Base-by-base conservation (phyloP, 495 filamentous ascomycete species). In the Bryoglossum gracile region DNA sequence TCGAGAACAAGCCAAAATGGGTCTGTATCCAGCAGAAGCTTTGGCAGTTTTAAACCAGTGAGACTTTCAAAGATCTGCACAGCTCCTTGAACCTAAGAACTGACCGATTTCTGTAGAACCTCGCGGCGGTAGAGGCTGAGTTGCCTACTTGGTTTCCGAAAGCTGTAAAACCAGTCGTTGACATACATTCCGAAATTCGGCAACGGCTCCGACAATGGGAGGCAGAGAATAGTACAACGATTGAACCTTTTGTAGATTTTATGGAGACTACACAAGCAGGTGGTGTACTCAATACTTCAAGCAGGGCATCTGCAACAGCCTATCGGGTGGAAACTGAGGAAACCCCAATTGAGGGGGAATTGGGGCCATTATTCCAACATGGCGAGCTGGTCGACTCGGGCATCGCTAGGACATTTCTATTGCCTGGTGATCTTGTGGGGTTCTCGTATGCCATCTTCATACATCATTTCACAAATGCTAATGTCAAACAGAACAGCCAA, bases 361-460 rank as follows among this genome's bases (percentile, higher is more conserved):
- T 65, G 4, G 63, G 69, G 16, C 44, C 65, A 9, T 14, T 66
- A 25, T 69, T 66, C 37, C 61, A 62, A 46, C 60, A 60, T 19
- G 68, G 68, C 48, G 68, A 68, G 35, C 34, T 69, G 13, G 60
- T 64, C 13, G 67, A 75, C 55, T 47, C 63, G 43, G 50, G 57
- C 11, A 38, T 47, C n/a, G 40, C 39, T 18, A 54, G 59, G 6
- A 37, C 46, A 1, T 72, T 70, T 40, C 64, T 92, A 11, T 65
- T 78, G 23, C 73, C 79, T 6, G 89, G 89, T 10, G 89, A 94
- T 60, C 62, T 94, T 47, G 77, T 90, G 2, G 85, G 84, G 50
- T 53, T 89, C 6, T 53, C 53, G 77, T 82, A 69, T 43, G 22
- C 16, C 8, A 9, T 22, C 22, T 32, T 41, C 26, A 32, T 25